Base-by-base conservation (phyloP, 768 basidiomycete species). In the Lenzites betulinus region DNA sequence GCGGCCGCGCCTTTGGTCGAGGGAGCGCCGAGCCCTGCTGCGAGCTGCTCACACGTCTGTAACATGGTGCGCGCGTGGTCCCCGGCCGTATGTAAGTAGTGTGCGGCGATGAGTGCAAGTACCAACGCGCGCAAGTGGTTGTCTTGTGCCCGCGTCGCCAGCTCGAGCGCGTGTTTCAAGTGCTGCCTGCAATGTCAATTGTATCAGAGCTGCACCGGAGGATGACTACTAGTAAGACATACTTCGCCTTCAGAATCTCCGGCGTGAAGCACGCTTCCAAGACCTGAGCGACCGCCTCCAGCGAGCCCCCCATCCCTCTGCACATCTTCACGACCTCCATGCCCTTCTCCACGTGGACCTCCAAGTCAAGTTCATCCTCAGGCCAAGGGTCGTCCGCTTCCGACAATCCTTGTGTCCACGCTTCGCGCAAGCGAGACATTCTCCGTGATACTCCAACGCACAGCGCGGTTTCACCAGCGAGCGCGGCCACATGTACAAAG, bases 41-140 rank as follows among this genome's bases (percentile, higher is more conserved):
- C 88, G 1, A 92, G 77, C 66, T 86, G 85, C 66, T 88, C 88
- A 47, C 85, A 87, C 2, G 87, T 85, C 15, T 76, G 77, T 1
- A 93, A 73, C 77, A 90, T 88, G 54, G 79, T 75, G 67, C 79
- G 76, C 7, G 90, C 89, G 61, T 91, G 85, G n/a, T 85, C 83
- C 2, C 78, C 78, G 0, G 88, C 82, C 0, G 90, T 91, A 57
- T 90, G 83, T 26, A 88, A 66, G 61, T 90, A 92, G 62, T 91
- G 87, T 26, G 86, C 80, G 1, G 89, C 80, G 12, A 87, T 81
- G 18, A 92, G 78, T 2, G 87, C 83, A 18, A 92, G 76, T 3
- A 91, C 77, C 1, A 90, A 74, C 13, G 88, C 88, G 9, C 89
- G 86, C 20, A 91, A 73, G 67, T 92, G 83, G 62, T 90, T 92